A percentile compares a stretch with the other conserved stretches of the same genome.
Conservation (phyloP, 345 rosid genomes). For the Syzygium grande region DNA sequence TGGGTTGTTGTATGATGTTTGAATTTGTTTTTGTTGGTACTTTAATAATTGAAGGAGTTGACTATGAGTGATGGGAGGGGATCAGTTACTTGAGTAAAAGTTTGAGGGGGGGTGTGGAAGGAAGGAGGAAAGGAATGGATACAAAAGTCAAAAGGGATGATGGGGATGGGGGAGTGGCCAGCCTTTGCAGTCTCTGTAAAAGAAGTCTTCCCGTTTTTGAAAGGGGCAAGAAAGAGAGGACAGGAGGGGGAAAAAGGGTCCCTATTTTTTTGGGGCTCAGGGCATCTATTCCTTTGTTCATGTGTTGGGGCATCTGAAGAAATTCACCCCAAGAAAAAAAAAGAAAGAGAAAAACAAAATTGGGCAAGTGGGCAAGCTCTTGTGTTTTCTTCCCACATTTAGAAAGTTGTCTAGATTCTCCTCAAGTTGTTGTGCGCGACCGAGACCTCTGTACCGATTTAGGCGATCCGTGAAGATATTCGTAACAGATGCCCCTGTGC, state of each 20-base stretch:
- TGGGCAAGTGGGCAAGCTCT: background rate
- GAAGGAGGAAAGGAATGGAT: background rate
- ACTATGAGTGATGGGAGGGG: background rate
- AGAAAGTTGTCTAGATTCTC: background rate
- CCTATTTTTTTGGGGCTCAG: background rate
- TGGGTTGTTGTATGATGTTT: background rate
- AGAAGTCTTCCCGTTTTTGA: background rate
- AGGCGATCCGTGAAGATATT: background rate
- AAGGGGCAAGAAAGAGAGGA: background rate
- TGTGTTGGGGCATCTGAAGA: background rate
- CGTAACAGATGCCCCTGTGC: background rate
- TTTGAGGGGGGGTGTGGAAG: background rate
- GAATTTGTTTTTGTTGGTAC: background rate
- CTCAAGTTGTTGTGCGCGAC: background rate
- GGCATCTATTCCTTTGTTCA: background rate
- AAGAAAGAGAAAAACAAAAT: background rate
- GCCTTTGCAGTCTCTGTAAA: background rate
- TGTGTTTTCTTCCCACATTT: background rate
- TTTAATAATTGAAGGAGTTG: constrained; percentile 20
- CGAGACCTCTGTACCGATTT: background rate
- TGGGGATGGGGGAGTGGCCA: background rate
- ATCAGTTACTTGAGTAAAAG: background rate
- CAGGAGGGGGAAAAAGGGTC: background rate
- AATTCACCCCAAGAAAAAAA: no score
- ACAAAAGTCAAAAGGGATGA: constrained; percentile 12